phyloP scores from a whole-genome alignment of 306 rosid genomes.

The Fragaria iinumae region DNA sequence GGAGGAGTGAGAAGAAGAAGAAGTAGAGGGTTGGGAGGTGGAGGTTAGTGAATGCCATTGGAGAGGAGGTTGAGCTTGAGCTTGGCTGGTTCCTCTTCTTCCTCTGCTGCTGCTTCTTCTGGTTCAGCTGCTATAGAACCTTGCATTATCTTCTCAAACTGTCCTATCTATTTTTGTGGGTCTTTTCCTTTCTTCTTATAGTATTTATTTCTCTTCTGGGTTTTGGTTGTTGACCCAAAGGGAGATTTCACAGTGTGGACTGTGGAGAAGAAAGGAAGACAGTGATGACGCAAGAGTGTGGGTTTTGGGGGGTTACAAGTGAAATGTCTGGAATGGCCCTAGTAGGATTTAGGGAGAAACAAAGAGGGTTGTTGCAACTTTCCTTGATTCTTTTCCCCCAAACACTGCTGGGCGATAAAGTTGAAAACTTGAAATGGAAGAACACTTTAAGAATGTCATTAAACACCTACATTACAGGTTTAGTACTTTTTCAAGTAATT shows the following conservation, averaged over 20 bases:
- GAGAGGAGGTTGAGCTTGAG: conserved; percentile 17
- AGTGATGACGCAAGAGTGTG: not conserved
- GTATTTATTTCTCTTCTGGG: conserved; percentile 8
- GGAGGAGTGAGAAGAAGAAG: conserved; percentile 15
- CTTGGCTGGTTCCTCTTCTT: conserved; percentile 44
- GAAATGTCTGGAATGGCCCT: conserved; percentile 41
- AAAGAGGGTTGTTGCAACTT: not conserved
- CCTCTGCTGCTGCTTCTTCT: conserved; percentile 46
- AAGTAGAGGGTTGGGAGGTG: conserved; percentile 9
- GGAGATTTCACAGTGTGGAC: conserved; percentile 4
- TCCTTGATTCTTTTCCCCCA: conserved; percentile 23
- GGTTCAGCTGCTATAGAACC: conserved; percentile 51
- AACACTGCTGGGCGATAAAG: not conserved
- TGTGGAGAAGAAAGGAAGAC: not conserved
- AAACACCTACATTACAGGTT: not conserved
- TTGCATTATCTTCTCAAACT: conserved; percentile 60
- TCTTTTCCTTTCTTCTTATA: not conserved
- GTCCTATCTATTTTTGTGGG: not conserved
- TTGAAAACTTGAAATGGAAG: not conserved
- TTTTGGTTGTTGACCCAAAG: conserved; percentile 17
- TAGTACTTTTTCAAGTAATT: not conserved
- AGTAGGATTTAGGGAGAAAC: not conserved
- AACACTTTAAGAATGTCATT: not conserved
- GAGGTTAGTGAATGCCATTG: conserved; percentile 58
- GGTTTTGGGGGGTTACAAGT: conserved; percentile 3